A percentile compares a stretch with the other conserved stretches of the same genome.
These are phyloP conservation scores for Aspergillus sp. DNA, from an alignment of 2,329 filamentous ascomycete genomes.

Conservation along the genomic window DNA sequence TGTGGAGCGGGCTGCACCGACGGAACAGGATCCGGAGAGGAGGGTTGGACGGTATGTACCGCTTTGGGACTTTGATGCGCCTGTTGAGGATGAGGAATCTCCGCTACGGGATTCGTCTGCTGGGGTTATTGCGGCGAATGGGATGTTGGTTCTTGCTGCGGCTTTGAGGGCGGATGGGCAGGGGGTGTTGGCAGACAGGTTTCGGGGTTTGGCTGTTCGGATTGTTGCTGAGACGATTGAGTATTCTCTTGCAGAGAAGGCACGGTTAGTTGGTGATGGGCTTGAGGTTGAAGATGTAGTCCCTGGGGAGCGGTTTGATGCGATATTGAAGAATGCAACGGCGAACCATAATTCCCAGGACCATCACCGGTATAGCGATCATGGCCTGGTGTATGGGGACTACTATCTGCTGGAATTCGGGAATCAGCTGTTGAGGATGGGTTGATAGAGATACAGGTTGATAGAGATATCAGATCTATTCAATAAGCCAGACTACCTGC, in stretches of 20 bases:
- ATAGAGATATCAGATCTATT: no score
- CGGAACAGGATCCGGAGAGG: neutral
- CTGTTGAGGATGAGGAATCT: constrained; percentile 9
- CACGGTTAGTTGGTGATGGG: neutral
- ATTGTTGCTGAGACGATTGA: constrained; percentile 3
- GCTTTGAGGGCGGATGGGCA: constrained; percentile 4
- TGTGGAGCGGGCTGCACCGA: neutral
- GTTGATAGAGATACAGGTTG: neutral
- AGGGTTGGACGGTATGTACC: constrained; percentile 17
- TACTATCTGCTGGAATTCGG: constrained; percentile 45
- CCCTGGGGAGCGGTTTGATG: constrained; percentile 21
- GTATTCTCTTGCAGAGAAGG: neutral
- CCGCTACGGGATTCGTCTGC: constrained; percentile 42
- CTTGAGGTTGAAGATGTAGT: neutral
- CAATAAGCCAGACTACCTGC: no score
- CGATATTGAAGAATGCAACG: constrained; percentile 41
- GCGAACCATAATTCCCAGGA: constrained; percentile 37
- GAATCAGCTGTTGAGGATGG: constrained; percentile 38
- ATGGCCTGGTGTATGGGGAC: constrained; percentile 46
- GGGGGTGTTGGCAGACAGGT: neutral
- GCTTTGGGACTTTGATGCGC: constrained; percentile 26
- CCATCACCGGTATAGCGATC: constrained; percentile 36
- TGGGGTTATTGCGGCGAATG: constrained; percentile 45
- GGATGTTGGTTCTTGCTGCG: constrained; percentile 31
- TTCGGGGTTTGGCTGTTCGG: neutral